Conservation (phyloP, 176 grass and related monocot genomes). For the Zea luxurians region DNA sequence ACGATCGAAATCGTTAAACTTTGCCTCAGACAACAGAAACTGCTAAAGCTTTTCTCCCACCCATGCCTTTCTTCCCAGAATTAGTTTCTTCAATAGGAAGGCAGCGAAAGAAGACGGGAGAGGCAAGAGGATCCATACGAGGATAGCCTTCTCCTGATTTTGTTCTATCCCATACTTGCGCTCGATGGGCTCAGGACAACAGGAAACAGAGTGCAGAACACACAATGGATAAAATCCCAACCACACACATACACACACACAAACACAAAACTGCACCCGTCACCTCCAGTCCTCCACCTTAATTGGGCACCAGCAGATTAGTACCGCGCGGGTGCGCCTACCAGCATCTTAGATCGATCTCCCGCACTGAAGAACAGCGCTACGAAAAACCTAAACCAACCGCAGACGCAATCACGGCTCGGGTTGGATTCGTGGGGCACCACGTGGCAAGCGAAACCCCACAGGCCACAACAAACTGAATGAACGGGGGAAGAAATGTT, state of each 20-base stretch:
- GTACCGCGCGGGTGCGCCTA: neutral
- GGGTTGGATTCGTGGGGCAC: neutral
- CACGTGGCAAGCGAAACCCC: conserved; percentile 12
- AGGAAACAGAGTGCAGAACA: too few species aligned
- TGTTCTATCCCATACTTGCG: too few species aligned
- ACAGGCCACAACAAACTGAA: neutral
- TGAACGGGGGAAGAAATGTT: neutral
- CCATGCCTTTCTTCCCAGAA: neutral
- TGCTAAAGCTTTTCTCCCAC: neutral
- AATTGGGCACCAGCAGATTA: neutral
- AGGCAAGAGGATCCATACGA: neutral
- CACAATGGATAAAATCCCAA: too few species aligned
- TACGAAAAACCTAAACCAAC: neutral
- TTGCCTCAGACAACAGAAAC: neutral
- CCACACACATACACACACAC: too few species aligned
- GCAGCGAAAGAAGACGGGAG: neutral
- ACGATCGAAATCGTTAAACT: neutral
- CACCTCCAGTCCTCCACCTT: neutral
- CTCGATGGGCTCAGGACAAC: too few species aligned
- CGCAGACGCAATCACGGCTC: too few species aligned
- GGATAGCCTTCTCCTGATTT: neutral
- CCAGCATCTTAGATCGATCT: conserved; percentile 13
- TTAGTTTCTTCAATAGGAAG: neutral
- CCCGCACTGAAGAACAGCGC: neutral
- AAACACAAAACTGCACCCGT: too few species aligned